Evolutionary conservation across 2,329 filamentous ascomycete genomes (phyloP).

Genomic region (Neocatenulostroma microsporum): DNA sequence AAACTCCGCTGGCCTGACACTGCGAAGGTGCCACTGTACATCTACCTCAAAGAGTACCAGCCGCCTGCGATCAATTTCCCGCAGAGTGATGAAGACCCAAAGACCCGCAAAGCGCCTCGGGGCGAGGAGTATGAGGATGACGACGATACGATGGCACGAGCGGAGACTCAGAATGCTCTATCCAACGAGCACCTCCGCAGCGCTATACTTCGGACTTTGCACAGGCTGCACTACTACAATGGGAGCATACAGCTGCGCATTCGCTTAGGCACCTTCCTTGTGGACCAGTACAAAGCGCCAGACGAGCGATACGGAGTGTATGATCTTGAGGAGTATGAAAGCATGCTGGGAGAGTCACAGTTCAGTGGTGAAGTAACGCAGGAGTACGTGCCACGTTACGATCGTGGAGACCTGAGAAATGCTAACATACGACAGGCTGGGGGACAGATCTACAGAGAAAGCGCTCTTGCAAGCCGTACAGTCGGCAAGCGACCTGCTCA

Average conservation of each 20-base stretch:
- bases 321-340: constrained; percentile 25
- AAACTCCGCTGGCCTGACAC: constrained; percentile 20
- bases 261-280: constrained; percentile 29
- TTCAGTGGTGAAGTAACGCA: constrained; percentile 25
- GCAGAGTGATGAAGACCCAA: neutral
- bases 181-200: constrained; percentile 11
- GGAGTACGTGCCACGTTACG: constrained; percentile 20
- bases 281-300: constrained; percentile 20
- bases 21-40: neutral
- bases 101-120: constrained; percentile 10
- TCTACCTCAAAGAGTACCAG: constrained; percentile 3
- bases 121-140: constrained; percentile 7
- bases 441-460: constrained; percentile 17
- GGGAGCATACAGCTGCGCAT: constrained; percentile 29
- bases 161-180: constrained; percentile 3
- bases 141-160: neutral
- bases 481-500: constrained; percentile 16
- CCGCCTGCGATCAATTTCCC: constrained; percentile 2
- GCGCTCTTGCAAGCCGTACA: constrained; percentile 15
- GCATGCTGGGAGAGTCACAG: constrained; percentile 24
- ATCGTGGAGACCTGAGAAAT: constrained; percentile 8
- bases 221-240: constrained; percentile 27
- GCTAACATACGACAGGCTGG: constrained; percentile 21
- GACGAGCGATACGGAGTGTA: constrained; percentile 16
- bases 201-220: constrained; percentile 19